Evolutionary conservation across 2,329 filamentous ascomycete genomes (phyloP).

Genomic region (Aspergillus sp.): DNA sequence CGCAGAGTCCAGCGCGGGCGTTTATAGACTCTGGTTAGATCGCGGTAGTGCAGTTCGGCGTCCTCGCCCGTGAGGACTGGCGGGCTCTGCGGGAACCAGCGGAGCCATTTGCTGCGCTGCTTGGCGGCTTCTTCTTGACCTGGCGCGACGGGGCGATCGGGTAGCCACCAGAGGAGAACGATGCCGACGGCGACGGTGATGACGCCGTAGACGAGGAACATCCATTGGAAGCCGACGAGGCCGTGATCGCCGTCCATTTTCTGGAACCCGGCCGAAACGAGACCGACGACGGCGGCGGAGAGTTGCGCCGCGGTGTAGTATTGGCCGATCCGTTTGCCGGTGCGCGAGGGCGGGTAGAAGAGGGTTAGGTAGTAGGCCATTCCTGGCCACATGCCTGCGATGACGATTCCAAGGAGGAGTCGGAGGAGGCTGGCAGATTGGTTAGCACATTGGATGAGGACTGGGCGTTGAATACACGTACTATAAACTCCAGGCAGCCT

Average conservation of each 20-base stretch:
- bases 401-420: slow-evolving; percentile 80
- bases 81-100: slow-evolving; percentile 66
- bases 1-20: slow-evolving; percentile 68
- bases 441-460: background rate
- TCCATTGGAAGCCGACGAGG: slow-evolving; percentile 66
- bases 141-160: slow-evolving; percentile 75
- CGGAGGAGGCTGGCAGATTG: slow-evolving; percentile 59
- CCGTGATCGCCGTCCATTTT: slow-evolving; percentile 79
- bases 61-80: slow-evolving; percentile 77
- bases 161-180: slow-evolving; percentile 82
- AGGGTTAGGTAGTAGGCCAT: slow-evolving; percentile 92
- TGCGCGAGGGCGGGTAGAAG: slow-evolving; percentile 85
- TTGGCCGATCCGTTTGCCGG: slow-evolving; percentile 81
- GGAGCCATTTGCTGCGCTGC: slow-evolving; percentile 40
- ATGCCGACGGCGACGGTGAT: slow-evolving; percentile 72
- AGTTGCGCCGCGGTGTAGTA: slow-evolving; percentile 90
- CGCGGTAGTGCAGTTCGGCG: slow-evolving; percentile 77
- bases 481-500: slow-evolving; percentile 82
- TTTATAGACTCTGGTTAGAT: slow-evolving; percentile 78
- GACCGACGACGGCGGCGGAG: slow-evolving; percentile 82
- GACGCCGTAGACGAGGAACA: slow-evolving; percentile 86
- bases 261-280: slow-evolving; percentile 89
- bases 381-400: slow-evolving; percentile 92
- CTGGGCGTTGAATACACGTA: slow-evolving; percentile 37
- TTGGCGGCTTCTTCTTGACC: slow-evolving; percentile 33